Evolutionary conservation across 1,139 yeast species (phyloP).

Genomic region (Blastobotrys niveus): DNA sequence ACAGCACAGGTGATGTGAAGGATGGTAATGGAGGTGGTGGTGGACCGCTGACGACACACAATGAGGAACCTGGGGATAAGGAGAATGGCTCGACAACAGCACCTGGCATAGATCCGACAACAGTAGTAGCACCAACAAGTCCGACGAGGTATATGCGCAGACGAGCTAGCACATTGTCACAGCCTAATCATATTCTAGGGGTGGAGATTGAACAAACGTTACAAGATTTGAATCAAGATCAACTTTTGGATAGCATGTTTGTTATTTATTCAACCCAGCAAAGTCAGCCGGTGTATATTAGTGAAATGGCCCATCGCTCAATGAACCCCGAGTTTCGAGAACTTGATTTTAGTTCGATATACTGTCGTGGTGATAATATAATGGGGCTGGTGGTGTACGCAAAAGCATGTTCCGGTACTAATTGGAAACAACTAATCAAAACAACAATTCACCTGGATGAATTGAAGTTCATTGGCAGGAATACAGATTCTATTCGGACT

Average conservation of each 20-base stretch:
- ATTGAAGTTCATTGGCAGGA: constrained; percentile 24
- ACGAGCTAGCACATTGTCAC: constrained; percentile 6
- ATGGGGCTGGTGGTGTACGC: constrained; percentile 21
- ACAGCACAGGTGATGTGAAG: background rate
- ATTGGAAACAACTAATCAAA: constrained; percentile 17
- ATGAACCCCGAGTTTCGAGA: constrained; percentile 37
- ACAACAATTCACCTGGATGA: constrained; percentile 18
- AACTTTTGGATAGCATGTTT: constrained; percentile 36
- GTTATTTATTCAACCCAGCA: constrained; percentile 33
- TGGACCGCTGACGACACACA: background rate
- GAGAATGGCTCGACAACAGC: background rate
- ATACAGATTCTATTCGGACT: constrained; percentile 21
- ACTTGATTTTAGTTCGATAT: constrained; percentile 22
- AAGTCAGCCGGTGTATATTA: constrained; percentile 38
- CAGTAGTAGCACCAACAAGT: background rate
- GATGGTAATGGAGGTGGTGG: background rate
- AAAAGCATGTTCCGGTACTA: constrained; percentile 5
- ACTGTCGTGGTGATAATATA: constrained; percentile 16
- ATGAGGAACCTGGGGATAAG: background rate
- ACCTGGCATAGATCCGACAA: background rate
- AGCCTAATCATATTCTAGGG: constrained; percentile 6
- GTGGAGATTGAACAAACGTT: constrained; percentile 22
- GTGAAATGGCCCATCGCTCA: constrained; percentile 35
- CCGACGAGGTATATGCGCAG: constrained; percentile 5
- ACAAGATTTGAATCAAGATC: constrained; percentile 29